Conservation (phyloP, 2,329 filamentous ascomycete genomes). For the Ceratocystis cubensis region DNA sequence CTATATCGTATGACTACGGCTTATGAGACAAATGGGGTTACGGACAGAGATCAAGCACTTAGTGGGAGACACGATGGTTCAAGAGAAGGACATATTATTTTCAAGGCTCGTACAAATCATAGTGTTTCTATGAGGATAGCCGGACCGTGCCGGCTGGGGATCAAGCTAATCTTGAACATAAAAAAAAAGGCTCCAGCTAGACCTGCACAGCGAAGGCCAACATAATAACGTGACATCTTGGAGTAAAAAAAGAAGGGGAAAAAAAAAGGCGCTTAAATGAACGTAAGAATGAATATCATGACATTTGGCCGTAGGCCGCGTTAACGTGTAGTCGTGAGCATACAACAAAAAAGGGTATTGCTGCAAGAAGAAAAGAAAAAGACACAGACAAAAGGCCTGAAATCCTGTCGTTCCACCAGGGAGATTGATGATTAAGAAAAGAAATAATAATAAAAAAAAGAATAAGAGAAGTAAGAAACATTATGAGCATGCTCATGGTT, state of each 20-base stretch:
- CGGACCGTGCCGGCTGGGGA: neutral
- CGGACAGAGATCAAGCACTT: neutral
- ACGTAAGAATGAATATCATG: conserved; percentile 19
- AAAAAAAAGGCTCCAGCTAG: neutral
- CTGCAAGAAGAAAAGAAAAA: conserved; percentile 11
- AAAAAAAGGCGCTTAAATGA: conserved; percentile 10
- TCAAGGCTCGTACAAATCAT: neutral
- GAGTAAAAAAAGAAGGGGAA: neutral
- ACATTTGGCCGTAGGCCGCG: conserved; percentile 15
- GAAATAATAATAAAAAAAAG: conserved; percentile 12
- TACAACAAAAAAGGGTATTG: conserved; percentile 1
- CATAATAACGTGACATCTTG: neutral
- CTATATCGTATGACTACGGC: neutral
- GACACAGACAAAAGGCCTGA: conserved; percentile 5
- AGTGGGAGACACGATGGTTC: neutral
- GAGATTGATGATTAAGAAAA: conserved; percentile 16
- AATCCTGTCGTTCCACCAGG: conserved; percentile 14
- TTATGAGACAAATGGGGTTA: neutral
- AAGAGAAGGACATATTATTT: conserved; percentile 3
- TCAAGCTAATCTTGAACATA: neutral
- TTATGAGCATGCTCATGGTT: neutral
- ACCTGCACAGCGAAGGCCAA: conserved; percentile 4
- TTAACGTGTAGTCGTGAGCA: conserved; percentile 17
- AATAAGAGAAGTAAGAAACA: neutral
- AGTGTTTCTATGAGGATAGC: neutral